Evolutionary conservation across 2,329 filamentous ascomycete species (phyloP), one percentile per base, ranked within the genome.

Genomic region (Hymenoscyphus fructigenus): DNA sequence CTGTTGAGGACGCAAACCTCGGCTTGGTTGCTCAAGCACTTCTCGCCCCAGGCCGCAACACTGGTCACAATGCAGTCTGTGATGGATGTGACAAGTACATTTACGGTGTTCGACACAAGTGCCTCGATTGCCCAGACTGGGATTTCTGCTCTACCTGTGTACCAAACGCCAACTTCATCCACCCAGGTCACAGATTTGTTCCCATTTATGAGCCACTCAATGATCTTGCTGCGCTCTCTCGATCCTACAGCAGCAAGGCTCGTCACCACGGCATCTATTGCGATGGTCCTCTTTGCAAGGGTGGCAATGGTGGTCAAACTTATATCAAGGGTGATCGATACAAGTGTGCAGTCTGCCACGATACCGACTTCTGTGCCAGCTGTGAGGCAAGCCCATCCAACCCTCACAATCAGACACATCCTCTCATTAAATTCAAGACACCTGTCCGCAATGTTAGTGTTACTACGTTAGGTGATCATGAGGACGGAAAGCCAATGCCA

Each of bases 311-410:
- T 38, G 78, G 70, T 76, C 82, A 74, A 83, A 86, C 81, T 34
- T 97, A 93, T 79, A 97, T 99, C 73, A 84, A 84, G 62, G 96
- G 95, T 60, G 85, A 90, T 66, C 91, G 95, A 69, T 99, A 95
- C 85, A 99, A 99, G 87, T 99, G 95, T 76, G 92, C 94, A 61
- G 90, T 99, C 64, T 99, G 95, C 82, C 85, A 96, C 74, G 93
- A 99, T 76, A 90, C 90, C 38, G 95, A 99, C 79, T 97, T 97
- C 81, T 99, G 95, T 77, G 92, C 91, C 75, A 91, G 86, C 75
- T 99, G 95, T 80, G 96, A 99, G 80, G 92, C 94, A 59, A 88
- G 88, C 73, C 95, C 95, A 7, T 83, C 83, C 69, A 94, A 96
- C 78, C 82, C 81, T 26, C 95, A 99, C 82, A 97, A 98, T 82